These are phyloP conservation scores for Pelargonium citronellum DNA, from an alignment of 441 rosid genomes.

Conservation along the genomic window DNA sequence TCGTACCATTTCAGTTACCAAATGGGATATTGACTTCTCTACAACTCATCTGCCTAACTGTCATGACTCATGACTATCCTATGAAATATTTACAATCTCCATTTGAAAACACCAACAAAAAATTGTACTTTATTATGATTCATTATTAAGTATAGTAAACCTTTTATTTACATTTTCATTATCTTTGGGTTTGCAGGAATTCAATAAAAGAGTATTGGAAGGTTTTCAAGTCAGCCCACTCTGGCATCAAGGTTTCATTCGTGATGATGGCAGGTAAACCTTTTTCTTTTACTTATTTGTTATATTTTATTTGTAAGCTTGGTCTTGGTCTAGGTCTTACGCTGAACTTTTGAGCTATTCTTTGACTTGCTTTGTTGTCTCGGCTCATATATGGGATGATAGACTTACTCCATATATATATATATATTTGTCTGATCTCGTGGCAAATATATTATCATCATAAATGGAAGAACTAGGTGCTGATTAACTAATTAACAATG, in stretches of 20 bases:
- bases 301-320: neutral
- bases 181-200: constrained; percentile 42
- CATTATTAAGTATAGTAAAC: neutral
- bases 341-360: neutral
- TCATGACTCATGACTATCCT: neutral
- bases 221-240: constrained; percentile 93
- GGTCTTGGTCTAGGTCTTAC: neutral
- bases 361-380: neutral
- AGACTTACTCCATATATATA: neutral
- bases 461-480: too few relatives aligned
- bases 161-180: neutral
- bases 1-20: neutral
- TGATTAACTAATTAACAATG: too few relatives aligned
- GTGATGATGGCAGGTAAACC: constrained; percentile 80
- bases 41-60: neutral
- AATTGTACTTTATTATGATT: neutral
- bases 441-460: too few relatives aligned
- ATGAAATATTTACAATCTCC: neutral
- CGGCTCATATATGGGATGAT: constrained; percentile 6
- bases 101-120: neutral
- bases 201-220: constrained; percentile 57
- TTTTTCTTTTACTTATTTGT: constrained; percentile 7
- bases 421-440: too few relatives aligned
- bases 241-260: constrained; percentile 93
- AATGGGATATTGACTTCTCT: neutral